These are phyloP conservation scores for Salix exigua DNA, from an alignment of 345 rosid species.

Conservation along the genomic window DNA sequence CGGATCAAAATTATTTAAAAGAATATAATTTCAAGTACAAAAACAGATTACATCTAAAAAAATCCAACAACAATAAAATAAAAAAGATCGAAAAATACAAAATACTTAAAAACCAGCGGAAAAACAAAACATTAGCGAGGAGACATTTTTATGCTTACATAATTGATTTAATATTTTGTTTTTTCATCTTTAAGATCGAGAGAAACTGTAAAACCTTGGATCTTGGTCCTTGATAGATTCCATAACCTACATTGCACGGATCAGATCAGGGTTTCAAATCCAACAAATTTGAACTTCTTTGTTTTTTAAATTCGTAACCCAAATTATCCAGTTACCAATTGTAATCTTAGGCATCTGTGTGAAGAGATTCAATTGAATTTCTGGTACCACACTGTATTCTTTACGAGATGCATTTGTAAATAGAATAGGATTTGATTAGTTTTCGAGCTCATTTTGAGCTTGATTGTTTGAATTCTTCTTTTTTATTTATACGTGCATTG, in stretches of 20 bases:
- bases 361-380: not conserved
- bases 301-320: not conserved
- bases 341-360: not conserved
- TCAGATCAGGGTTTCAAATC: not conserved
- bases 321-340: not conserved
- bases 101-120: not conserved
- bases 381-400: not conserved
- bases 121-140: not conserved
- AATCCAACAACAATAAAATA: not conserved
- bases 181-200: slow-evolving; percentile 4
- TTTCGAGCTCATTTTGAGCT: not conserved
- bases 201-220: slow-evolving; percentile 2
- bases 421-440: not conserved
- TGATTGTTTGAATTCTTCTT: not conserved
- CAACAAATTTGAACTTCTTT: not conserved
- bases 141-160: not conserved
- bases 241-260: slow-evolving; percentile 17
- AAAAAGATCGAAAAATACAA: not conserved
- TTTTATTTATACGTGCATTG: not conserved
- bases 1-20: too few species aligned
- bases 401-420: not conserved
- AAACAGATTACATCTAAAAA: too few species aligned
- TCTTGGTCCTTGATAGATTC: slow-evolving; percentile 7
- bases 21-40: too few species aligned
- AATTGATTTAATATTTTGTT: not conserved